Evolutionary conservation across 2,329 filamentous ascomycete genomes (phyloP), one percentile per base, ranked within the genome.

Genomic region (Fusarium aywerte): DNA sequence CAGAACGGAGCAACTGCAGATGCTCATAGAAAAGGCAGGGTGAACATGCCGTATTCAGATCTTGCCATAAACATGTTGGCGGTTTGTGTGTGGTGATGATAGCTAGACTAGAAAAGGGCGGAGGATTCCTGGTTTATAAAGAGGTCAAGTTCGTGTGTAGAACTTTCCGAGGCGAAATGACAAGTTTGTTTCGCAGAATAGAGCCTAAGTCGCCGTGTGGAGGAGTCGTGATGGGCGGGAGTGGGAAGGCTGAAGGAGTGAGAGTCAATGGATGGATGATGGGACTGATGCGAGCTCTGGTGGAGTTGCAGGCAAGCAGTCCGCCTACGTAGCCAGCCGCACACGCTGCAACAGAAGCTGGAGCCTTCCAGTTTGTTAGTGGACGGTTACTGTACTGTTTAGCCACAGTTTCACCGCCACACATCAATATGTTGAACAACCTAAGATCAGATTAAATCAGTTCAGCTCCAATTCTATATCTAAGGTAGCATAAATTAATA

Each of bases 11-110:
- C 62, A 65, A 65, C 69, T 18, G 21, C 8, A 4, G n/a, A 27
- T 49, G n/a, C n/a, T 9, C 16, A 27, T 49, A 23, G 55, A 75
- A 13, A 38, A 69, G 55, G 50, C 54, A 65, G 67, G 67, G 58
- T 70, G 55, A 77, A 79, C 90, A 85, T 87, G 96, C 95, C 96
- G 85, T 99, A 99, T 95, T 99, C 96, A 80, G 95, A 98, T 85
- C 96, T 92, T 87, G 96, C 94, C 88, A 99, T 98, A 89, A 99
- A 99, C 96, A 97, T 97, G 76, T 84, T 93, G 87, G 78, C 83
- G 81, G 73, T 74, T 64, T 62, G 55, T 73, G 58, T 65, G 58
- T 61, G 48, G 56, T 54, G 54, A 33, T 54, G 50, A 29, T 54
- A 60, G 62, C 54, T 64, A 54, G 43, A 42, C 52, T 58, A 54